Evolutionary conservation across 345 rosid genomes (phyloP).

Genomic region (Firmiana major): DNA sequence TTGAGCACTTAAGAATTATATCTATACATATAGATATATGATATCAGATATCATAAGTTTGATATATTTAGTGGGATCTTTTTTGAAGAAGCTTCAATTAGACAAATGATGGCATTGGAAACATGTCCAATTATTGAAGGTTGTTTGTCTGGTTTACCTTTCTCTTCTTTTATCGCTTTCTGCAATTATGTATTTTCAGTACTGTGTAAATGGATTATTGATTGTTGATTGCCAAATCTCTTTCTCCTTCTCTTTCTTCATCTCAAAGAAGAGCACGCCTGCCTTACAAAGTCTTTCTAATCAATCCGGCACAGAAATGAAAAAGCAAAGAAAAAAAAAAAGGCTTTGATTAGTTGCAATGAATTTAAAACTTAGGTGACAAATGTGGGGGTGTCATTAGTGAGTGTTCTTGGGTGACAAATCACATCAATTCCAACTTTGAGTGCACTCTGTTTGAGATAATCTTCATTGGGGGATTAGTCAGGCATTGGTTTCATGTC

Average conservation of each 20-base stretch:
- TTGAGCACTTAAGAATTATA: constrained; percentile 16
- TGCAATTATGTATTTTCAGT: constrained; percentile 11
- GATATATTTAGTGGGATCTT: constrained; percentile 23
- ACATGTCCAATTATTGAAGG: constrained; percentile 18
- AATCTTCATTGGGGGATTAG: not conserved
- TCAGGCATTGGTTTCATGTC: not conserved
- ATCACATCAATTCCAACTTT: not conserved
- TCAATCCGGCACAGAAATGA: not conserved
- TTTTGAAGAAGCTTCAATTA: not conserved
- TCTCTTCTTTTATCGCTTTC: constrained; percentile 2
- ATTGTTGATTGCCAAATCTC: constrained; percentile 18
- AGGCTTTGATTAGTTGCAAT: not conserved
- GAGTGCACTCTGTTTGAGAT: not conserved
- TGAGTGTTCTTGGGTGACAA: not conserved
- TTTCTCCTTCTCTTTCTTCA: not conserved
- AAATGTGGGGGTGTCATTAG: not conserved
- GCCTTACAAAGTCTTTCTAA: not conserved
- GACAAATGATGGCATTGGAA: constrained; percentile 19
- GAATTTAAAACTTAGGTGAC: not conserved
- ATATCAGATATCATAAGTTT: constrained; percentile 23
- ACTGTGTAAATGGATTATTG: constrained; percentile 40
- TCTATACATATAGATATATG: too few relatives aligned
- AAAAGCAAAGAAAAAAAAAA: not conserved
- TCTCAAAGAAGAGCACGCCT: constrained; percentile 8
- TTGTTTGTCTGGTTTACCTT: constrained; percentile 19